Base-by-base conservation (phyloP, 2,329 filamentous ascomycete species). In the Cordyceps cicadae region DNA sequence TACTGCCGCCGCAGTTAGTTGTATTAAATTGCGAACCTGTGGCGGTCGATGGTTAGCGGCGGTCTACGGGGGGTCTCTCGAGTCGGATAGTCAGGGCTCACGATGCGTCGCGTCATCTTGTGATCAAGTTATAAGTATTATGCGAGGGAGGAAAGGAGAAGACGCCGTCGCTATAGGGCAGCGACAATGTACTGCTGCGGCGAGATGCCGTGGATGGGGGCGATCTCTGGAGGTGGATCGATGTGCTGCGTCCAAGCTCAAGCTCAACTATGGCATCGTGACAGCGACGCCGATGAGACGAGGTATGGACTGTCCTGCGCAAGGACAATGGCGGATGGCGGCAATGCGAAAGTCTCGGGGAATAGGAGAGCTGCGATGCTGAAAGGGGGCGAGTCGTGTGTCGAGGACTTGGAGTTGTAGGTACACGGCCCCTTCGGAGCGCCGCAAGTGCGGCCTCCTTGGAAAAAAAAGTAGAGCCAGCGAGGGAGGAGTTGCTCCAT, bases 11-110 rank as follows among this genome's bases (percentile, higher is more conserved):
- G 85, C 79, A 65, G 82, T 79, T 70, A 94, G 84, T 81, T 97
- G 90, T 71, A 88, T 79, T 70, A 88, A 83, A 65, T 91, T 91
- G 67, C 83, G 82, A 66, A 84, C 79, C 82, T 85, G 63, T 54
- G 3, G 34, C 14, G 46, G 19, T 24, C 51, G 26, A 41, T 48
- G 11, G 62, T 68, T 34, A 65, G 64, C 57, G 48, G 39, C 26
- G 14, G 24, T 17, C 8, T 5, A 43, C 14, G 17, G 24, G n/a
- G 21, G 34, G 37, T 12, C 39, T 32, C 29, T 53, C 26, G 39
- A n/a, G 45, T 26, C 45, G 21, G 17, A 37, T 37, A 6, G 39
- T 19, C 7, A 19, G 8, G 19, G 19, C 61, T 59, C 46, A 62
- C 61, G 12, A 62, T 62, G 19, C 65, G 65, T 60, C 65, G 63